Percentiles rank a stretch among this genome's conserved stretches.
Conservation (phyloP, 2,329 filamentous ascomycete species). For the Claviceps sp. region DNA sequence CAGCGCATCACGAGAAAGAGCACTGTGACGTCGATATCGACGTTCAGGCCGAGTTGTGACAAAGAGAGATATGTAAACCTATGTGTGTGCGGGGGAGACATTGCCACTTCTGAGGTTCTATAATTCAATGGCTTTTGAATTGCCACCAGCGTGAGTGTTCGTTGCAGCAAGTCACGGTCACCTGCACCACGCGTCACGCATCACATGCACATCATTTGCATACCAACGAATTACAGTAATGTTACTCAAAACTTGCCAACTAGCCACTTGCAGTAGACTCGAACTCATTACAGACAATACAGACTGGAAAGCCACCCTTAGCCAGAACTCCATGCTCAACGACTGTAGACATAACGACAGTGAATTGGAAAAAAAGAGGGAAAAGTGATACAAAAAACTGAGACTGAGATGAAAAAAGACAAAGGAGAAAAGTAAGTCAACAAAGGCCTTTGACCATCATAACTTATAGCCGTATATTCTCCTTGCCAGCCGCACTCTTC, state of each 20-base stretch:
- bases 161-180: not conserved
- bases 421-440: not conserved
- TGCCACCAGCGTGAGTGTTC: not conserved
- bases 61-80: not conserved
- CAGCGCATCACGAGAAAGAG: not conserved
- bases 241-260: not conserved
- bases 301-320: not conserved
- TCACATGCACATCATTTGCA: not conserved
- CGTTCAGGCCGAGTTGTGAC: not conserved
- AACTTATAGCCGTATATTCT: constrained; percentile 31
- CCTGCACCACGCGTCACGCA: too few species aligned
- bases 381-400: not conserved
- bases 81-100: not conserved
- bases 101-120: not conserved
- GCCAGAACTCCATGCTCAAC: constrained; percentile 13
- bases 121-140: too few species aligned
- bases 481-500: constrained; percentile 28
- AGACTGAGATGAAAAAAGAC: not conserved
- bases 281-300: not conserved
- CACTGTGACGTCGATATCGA: not conserved
- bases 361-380: not conserved
- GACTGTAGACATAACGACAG: not conserved
- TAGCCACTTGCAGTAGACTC: not conserved
- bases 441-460: not conserved
- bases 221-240: not conserved